Base-by-base conservation (phyloP, 371 early-diverging fungal species). In the Lichtheimia ornata region DNA sequence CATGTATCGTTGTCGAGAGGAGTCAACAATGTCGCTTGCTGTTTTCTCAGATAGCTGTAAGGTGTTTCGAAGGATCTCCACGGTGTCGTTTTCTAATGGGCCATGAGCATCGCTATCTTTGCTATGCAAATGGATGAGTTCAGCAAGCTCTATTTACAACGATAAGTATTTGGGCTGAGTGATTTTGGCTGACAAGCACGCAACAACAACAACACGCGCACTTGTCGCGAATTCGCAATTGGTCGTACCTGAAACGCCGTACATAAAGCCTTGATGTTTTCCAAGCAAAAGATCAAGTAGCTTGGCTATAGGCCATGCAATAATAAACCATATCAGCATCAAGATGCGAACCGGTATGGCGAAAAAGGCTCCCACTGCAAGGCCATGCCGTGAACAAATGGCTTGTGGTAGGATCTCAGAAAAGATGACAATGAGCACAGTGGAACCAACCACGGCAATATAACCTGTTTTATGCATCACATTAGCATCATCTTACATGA, bases 331-430 rank as follows among this genome's bases (percentile, higher is more conserved):
- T 17, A 87, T 4, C 42, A 66, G 81, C 59, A 91, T 92, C 50
- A 90, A 57, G 17, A 85, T 52, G 2, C 88, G 72, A 13, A 94
- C 91, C 0, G 90, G 90, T 69, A 84, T 77, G 6, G 91, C 89
- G 71, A 94, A 89, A 40, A 85, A 81, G 0, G 93, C 91, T 2
- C 94, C 94, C 13, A 94, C 85, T 4, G 84, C 84, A 45, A 94
- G 74, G 2, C 94, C 92, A 61, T 93, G 86, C 5, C 90, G 78
- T 9, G 91, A 87, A 59, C 92, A 93, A 6, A 93, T 76, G 4
- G 94, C 90, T 59, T 94, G 92, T 28, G 94, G 94, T 45, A 94
- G 86, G 60, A 94, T 90, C 76, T 94, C 95, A 50, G 94, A 91
- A 73, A 93, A 94, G 17, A 94, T 62, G 5, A 94, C 88, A 45